A percentile compares a stretch with the other conserved stretches of the same genome.
These are phyloP conservation scores for Citrullus mucosospermus DNA, from an alignment of 306 rosid genomes.

Conservation along the genomic window DNA sequence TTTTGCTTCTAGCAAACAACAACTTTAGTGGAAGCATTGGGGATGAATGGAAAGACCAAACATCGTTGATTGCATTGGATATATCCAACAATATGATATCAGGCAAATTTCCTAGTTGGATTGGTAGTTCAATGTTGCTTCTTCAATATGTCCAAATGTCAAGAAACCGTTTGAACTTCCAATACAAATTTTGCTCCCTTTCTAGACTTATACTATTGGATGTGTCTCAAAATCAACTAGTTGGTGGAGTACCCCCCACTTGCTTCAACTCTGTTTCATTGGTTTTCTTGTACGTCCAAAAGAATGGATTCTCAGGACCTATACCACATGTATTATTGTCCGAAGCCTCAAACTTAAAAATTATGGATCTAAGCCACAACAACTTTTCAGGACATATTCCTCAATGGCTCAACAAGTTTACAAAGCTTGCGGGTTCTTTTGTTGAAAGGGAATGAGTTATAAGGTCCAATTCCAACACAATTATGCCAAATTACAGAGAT, in stretches of 20 bases:
- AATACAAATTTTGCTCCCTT: background rate
- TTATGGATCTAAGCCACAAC: background rate
- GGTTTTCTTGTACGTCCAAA: background rate
- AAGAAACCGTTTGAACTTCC: background rate
- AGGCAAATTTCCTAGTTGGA: background rate
- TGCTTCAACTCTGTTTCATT: background rate
- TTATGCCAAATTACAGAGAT: background rate
- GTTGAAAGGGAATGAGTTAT: background rate
- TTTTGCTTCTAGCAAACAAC: background rate
- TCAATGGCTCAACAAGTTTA: background rate
- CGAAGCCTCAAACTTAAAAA: background rate
- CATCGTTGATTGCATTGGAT: rapidly evolving
- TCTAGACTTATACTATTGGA: background rate
- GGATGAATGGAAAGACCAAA: background rate
- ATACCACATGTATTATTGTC: background rate
- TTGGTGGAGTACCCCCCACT: background rate
- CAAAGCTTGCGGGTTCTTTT: background rate
- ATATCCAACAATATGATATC: background rate
- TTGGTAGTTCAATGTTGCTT: background rate
- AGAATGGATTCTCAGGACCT: background rate
- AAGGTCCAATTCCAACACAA: background rate
- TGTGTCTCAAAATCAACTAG: background rate
- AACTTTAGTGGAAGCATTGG: background rate
- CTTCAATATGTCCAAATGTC: background rate
- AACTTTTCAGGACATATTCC: background rate